These are phyloP conservation scores for Talaromyces albobiverticillius DNA, from an alignment of 2,329 filamentous ascomycete genomes.

Conservation along the genomic window DNA sequence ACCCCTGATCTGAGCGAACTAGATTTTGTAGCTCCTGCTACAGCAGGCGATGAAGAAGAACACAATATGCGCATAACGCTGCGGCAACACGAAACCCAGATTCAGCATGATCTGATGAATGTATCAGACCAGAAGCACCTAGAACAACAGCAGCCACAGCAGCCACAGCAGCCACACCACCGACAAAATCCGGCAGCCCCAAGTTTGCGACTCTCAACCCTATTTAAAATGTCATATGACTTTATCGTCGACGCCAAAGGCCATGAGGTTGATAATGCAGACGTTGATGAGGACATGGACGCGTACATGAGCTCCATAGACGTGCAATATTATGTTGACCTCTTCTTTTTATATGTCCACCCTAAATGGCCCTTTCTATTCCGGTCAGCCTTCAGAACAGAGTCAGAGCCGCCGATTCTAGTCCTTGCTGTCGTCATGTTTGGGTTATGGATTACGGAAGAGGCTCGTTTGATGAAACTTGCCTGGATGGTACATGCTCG, in stretches of 20 bases:
- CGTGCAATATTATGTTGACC: conserved; percentile 18
- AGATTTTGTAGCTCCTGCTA: neutral
- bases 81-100: conserved; percentile 7
- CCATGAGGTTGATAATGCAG: neutral
- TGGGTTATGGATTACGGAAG: conserved; percentile 25
- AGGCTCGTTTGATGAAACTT: conserved; percentile 17
- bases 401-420: conserved; percentile 24
- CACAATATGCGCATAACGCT: conserved; percentile 4
- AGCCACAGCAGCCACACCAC: neutral
- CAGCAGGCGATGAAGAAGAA: neutral
- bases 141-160: no score
- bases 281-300: neutral
- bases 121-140: no score
- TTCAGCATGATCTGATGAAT: conserved; percentile 4
- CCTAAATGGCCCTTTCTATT: conserved; percentile 30
- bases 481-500: conserved; percentile 25
- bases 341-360: conserved; percentile 28
- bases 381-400: conserved; percentile 19
- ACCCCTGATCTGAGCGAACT: neutral
- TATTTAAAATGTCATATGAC: neutral
- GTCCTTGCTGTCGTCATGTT: conserved; percentile 28
- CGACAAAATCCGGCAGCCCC: neutral
- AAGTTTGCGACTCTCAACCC: neutral
- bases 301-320: conserved; percentile 8
- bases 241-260: neutral